Base-by-base conservation (phyloP, 129 eudicot species). In the Erigeron canadensis region DNA sequence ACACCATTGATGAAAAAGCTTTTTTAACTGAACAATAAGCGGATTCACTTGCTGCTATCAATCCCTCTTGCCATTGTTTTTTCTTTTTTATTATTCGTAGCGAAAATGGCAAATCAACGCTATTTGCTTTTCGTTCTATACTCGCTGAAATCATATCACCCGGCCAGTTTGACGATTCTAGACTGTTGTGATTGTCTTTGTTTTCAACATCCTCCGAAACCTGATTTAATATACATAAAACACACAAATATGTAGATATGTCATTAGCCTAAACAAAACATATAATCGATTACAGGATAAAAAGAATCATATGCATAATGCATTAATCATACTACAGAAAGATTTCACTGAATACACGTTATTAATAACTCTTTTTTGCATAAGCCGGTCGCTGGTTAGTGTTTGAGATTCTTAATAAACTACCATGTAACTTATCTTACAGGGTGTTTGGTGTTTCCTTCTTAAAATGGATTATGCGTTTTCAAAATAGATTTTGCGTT, bases 1-100 rank as follows among this genome's bases (percentile, higher is more conserved):
- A 93, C 77, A 93, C 98, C 98, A 93, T 89, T 0, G 95, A 89
- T 0, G 98, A 93, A 56, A 93, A 93, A 12, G 98, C 98, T 63
- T 77, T 89, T 63, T 87, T 89, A 5, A 89, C 86, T 1, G 98
- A 92, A 68, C 91, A 85, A 16, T 73, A 89, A 8, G 98, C 98
- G 7, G 88, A 81, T 62, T 85, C 96, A 0, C 96, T 89, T 8
- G 82, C 91, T 43, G 72, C 86, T 47, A 37, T 64, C 4, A 89
- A 19, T 18, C 88, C 93, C 9, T 79, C 78, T 22, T 84, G 80
- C 94, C 87, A 88, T 56, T 91, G 87, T 7, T 81, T 89, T 75
- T 92, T 92, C 65, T 79, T 72, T 74, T 85, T 86, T 11, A 91
- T 91, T n/a, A 91, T 91, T 40, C 97, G 74, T n/a, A 91, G 72